Percentiles rank a stretch among this genome's conserved stretches.
Evolutionary conservation across 176 grass and related monocot species (phyloP).

Genomic region (Bonia amplexicaulis): DNA sequence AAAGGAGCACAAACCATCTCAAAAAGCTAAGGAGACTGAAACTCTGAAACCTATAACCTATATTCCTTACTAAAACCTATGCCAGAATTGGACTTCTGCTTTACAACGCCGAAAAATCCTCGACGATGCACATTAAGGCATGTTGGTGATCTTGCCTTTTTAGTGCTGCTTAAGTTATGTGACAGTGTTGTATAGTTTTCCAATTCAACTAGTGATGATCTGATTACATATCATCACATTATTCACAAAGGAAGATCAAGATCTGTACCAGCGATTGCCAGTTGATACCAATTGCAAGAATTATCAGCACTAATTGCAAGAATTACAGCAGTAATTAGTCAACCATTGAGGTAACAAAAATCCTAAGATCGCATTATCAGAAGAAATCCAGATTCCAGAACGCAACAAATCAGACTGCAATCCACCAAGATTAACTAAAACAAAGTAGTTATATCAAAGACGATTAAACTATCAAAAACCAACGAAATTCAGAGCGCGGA

Average conservation of each 20-base stretch:
- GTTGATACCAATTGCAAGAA: not conserved
- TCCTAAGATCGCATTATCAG: not conserved
- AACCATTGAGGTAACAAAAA: not conserved
- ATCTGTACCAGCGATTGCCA: not conserved
- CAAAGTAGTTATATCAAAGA: not conserved
- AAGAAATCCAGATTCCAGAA: constrained; percentile 4
- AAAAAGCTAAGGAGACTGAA: not conserved
- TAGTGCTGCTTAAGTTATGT: not conserved
- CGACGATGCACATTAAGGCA: not conserved
- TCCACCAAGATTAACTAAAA: not conserved
- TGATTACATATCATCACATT: not conserved
- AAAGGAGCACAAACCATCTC: not conserved
- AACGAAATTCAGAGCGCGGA: not conserved
- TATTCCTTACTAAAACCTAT: not conserved
- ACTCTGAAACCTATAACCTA: not conserved
- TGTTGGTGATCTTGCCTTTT: not conserved
- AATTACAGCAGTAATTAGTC: not conserved
- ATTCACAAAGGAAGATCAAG: not conserved
- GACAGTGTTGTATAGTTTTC: not conserved
- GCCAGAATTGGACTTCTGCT: not conserved
- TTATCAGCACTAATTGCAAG: not conserved
- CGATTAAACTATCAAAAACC: not conserved
- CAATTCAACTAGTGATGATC: not conserved
- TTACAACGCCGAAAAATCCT: not conserved
- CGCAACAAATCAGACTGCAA: not conserved